Conservation (phyloP, 345 rosid species). For the Citrus australasica region DNA sequence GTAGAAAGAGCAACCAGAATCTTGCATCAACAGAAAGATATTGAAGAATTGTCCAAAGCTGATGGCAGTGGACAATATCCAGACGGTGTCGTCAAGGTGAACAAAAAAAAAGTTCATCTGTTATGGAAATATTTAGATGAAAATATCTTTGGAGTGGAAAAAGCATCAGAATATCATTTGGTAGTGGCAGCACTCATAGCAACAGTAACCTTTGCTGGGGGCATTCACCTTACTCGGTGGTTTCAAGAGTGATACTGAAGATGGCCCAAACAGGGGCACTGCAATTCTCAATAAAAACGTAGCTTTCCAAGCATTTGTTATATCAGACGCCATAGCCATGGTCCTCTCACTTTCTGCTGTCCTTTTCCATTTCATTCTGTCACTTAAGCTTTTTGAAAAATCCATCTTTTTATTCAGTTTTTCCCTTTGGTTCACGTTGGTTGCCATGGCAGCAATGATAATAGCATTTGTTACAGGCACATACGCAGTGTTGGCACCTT, state of each 20-base stretch:
- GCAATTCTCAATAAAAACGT: neutral
- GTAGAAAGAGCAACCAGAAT: too few species aligned
- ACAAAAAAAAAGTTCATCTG: too few species aligned
- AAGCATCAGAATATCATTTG: too few species aligned
- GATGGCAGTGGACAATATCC: too few species aligned
- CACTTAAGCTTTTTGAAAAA: neutral
- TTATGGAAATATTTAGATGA: too few species aligned
- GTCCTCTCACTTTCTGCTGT: neutral
- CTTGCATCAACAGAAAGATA: too few species aligned
- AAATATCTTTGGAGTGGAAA: too few species aligned
- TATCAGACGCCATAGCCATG: neutral
- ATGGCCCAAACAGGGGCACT: neutral
- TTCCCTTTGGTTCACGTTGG: neutral
- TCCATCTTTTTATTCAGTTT: neutral
- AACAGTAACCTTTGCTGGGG: neutral
- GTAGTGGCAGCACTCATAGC: too few species aligned
- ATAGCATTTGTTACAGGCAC: neutral
- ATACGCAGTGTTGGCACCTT: neutral
- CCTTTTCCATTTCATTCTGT: neutral
- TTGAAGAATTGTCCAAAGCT: too few species aligned
- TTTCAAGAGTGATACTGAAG: neutral
- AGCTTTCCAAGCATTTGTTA: neutral
- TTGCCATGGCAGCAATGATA: neutral
- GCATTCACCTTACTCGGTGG: neutral
- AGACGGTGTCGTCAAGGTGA: too few species aligned